phyloP scores from a whole-genome alignment of 768 basidiomycete species.

The Tulasnella sp. region DNA sequence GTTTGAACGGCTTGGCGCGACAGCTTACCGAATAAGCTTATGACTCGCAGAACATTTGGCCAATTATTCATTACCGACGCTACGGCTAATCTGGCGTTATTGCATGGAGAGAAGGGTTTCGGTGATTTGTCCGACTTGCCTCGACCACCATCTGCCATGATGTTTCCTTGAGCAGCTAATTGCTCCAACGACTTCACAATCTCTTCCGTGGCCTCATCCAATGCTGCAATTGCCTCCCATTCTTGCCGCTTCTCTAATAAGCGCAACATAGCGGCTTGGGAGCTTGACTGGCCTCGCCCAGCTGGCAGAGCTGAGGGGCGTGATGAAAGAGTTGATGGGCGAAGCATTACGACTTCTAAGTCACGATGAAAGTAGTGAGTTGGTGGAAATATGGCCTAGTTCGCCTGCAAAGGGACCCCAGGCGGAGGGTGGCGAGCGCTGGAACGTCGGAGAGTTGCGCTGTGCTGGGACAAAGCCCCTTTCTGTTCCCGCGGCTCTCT shows the following conservation, averaged over 20 bases:
- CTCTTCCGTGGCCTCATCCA: conserved; percentile 22
- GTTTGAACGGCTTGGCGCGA: background rate
- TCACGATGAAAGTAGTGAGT: background rate
- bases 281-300: background rate
- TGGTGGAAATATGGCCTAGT: background rate
- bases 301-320: background rate
- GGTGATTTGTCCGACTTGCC: conserved; percentile 19
- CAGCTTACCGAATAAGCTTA: conserved; percentile 26
- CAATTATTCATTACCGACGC: conserved; percentile 28
- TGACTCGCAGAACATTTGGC: conserved; percentile 29
- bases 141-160: conserved; percentile 30
- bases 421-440: background rate
- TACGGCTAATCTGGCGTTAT: conserved; percentile 20
- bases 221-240: conserved; percentile 25
- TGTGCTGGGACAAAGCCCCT: background rate
- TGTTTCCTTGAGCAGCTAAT: conserved; percentile 26
- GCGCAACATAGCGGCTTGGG: conserved; percentile 7
- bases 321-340: conserved; percentile 3
- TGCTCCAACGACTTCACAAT: conserved; percentile 24
- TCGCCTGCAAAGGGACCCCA: background rate
- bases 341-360: background rate
- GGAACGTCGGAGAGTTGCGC: background rate
- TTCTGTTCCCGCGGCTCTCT: background rate
- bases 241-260: conserved; percentile 29
- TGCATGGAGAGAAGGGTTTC: background rate